phyloP scores from a whole-genome alignment of 2,329 filamentous ascomycete species.

The Aspergillus felis region DNA sequence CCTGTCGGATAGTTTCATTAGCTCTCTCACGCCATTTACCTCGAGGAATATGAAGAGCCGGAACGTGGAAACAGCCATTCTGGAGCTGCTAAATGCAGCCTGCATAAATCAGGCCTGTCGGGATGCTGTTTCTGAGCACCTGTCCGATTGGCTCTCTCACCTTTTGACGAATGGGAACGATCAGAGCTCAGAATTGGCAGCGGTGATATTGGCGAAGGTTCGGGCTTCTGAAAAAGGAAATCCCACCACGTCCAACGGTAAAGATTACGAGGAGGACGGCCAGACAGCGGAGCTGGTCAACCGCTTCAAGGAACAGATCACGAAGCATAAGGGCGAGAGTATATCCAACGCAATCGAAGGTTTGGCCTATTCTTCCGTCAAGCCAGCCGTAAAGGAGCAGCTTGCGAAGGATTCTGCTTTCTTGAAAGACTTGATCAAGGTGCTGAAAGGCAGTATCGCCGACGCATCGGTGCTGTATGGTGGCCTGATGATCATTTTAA shows the following conservation, averaged over 20 bases:
- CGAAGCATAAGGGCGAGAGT: conserved; percentile 42
- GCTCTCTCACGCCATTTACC: conserved; percentile 71
- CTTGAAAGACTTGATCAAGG: conserved; percentile 62
- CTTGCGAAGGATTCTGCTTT: conserved; percentile 66
- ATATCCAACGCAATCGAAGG: conserved; percentile 83
- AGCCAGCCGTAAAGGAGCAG: conserved; percentile 78
- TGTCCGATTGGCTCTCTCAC: conserved; percentile 80
- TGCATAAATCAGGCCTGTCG: conserved; percentile 81
- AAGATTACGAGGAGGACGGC: conserved; percentile 37
- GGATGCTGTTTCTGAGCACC: conserved; percentile 79
- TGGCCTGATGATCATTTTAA: conserved; percentile 77
- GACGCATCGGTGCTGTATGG: conserved; percentile 77
- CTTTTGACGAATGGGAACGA: conserved; percentile 70
- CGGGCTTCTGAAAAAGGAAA: conserved; percentile 33
- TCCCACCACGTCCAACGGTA: conserved; percentile 28
- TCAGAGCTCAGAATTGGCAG: conserved; percentile 51
- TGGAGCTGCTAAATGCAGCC: conserved; percentile 88
- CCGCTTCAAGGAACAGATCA: conserved; percentile 50
- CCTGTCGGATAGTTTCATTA: conserved; percentile 80
- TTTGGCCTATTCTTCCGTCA: conserved; percentile 84
- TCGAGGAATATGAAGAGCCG: conserved; percentile 76
- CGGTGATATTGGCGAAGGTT: conserved; percentile 70
- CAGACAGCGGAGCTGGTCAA: conserved; percentile 52
- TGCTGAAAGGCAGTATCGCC: conserved; percentile 46
- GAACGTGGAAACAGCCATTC: conserved; percentile 77